Base-by-base conservation (phyloP, 306 rosid species). In the Glycyrrhiza uralensis region DNA sequence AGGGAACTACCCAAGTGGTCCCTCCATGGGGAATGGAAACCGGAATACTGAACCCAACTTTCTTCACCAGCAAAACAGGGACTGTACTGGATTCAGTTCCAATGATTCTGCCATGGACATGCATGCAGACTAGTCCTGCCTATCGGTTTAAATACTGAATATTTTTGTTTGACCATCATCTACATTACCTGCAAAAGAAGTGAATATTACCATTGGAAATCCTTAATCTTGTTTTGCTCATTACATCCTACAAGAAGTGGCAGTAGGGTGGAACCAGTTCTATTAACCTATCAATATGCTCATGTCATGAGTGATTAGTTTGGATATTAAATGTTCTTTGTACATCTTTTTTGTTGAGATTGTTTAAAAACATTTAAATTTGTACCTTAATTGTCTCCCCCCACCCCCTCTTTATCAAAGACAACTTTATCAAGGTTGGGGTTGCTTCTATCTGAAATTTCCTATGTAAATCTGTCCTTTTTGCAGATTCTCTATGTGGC, bases 101-200 rank as follows among this genome's bases (percentile, higher is more conserved):
- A 90, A 86, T 8, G 98, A 92, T 67, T 86, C 92, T 9, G 84
- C 85, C 6, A 89, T 90, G 96, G 98, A 92, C 84, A 92, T 92
- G 97, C 92, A 86, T 64, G 86, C 96, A 11, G 97, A 92, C 54
- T 76, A 92, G 89, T 71, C 90, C 71, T 60, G 42, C 76, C 52
- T 20, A 70, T 47, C 68, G 82, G 26, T 79, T 64, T 23, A 71
- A 59, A 61, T 67, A 56, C 77, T 57, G 74, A 74, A 52, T 38
- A 47, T 46, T 59, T 44, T 72, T 65, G 47, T 75, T 33, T 79
- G 47, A 72, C 38, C 66, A 59, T 24, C 64, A 49, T 49, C 57
- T 71, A 56, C 77, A 62, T 49, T 80, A 42, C 67, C 66, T 71
- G 57, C 78, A 28, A 54, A 63, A 52, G 72, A 74, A 42, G 58